phyloP scores from a whole-genome alignment of 495 filamentous ascomycete genomes.

The Aspergillus taichungensis region DNA sequence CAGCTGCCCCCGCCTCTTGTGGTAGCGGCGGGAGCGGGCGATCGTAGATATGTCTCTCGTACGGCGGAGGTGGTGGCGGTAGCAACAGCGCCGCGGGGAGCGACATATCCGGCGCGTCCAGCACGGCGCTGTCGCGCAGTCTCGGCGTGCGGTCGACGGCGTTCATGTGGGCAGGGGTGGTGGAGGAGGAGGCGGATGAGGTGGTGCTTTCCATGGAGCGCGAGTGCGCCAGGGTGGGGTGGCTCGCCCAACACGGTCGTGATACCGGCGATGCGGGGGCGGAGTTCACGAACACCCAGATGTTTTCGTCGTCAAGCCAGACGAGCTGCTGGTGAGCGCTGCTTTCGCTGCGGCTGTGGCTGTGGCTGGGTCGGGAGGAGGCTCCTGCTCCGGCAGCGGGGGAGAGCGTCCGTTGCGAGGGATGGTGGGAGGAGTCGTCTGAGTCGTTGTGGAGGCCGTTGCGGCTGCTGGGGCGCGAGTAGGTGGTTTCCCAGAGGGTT shows the following conservation, averaged over 20 bases:
- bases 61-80: conserved; percentile 9
- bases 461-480: too few relatives aligned
- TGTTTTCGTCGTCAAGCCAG: conserved; percentile 14
- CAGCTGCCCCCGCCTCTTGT: too few relatives aligned
- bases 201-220: not conserved
- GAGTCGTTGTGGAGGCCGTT: too few relatives aligned
- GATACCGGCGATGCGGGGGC: not conserved
- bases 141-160: not conserved
- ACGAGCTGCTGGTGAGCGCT: conserved; percentile 9
- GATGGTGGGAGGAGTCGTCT: too few relatives aligned
- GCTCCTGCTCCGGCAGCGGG: too few relatives aligned
- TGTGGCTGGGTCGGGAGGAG: too few relatives aligned
- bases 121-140: too few relatives aligned
- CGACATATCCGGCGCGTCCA: too few relatives aligned
- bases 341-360: not conserved
- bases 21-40: conserved; percentile 2
- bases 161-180: not conserved
- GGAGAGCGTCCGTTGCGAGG: too few relatives aligned
- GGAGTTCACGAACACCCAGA: conserved; percentile 7
- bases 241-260: not conserved
- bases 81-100: too few relatives aligned
- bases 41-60: conserved; percentile 13
- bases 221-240: not conserved
- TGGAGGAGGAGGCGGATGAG: not conserved
- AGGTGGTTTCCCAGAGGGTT: too few relatives aligned